Percentiles rank a stretch among this genome's conserved stretches.
Evolutionary conservation across 345 rosid species (phyloP).

Genomic region (Orychophragmus violaceus): DNA sequence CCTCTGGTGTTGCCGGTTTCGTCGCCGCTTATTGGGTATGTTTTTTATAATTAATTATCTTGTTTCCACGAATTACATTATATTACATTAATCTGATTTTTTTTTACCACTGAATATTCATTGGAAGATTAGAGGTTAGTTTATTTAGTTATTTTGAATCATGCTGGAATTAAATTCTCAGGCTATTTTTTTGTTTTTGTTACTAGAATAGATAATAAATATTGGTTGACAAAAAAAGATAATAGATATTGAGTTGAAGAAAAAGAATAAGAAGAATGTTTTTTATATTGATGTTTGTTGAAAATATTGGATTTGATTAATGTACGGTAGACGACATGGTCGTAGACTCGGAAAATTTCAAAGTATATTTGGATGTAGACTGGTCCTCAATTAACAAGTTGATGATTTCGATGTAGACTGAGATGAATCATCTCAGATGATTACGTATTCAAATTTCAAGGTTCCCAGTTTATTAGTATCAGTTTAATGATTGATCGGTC

Average conservation of each 20-base stretch:
- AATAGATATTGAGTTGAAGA: not conserved
- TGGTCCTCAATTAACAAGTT: not conserved
- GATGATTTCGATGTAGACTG: too few species aligned
- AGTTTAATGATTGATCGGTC: conserved; percentile 9
- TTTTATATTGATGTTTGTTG: not conserved
- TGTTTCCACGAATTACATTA: not conserved
- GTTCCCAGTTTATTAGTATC: not conserved
- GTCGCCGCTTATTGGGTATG: conserved; percentile 82
- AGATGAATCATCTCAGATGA: not conserved
- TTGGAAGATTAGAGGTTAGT: not conserved
- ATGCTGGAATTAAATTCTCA: not conserved
- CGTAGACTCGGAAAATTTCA: not conserved
- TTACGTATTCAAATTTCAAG: not conserved
- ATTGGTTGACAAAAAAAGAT: too few species aligned
- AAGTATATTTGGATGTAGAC: conserved; percentile 7
- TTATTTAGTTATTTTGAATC: conserved; percentile 9
- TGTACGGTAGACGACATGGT: conserved; percentile 1
- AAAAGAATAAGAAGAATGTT: not conserved
- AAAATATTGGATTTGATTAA: not conserved
- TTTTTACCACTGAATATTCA: not conserved
- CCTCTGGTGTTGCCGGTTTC: conserved; percentile 68
- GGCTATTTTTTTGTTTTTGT: not conserved
- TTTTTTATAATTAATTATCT: not conserved
- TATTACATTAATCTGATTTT: not conserved
- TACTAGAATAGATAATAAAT: not conserved